Conservation (phyloP, 768 basidiomycete genomes). For the Ramaria sp. region DNA sequence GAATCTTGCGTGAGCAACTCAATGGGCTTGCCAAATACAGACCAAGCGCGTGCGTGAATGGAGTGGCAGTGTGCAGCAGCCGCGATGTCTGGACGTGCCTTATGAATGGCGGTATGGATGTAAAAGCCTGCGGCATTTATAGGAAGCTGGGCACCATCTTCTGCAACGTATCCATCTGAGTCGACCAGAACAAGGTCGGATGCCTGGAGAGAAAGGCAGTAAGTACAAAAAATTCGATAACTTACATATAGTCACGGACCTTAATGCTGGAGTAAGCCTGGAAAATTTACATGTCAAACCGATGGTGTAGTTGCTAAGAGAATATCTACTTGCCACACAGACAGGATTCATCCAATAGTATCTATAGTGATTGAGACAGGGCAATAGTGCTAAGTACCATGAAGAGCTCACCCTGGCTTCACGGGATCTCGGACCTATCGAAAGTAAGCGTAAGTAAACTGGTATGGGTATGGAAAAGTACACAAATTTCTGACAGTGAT, state of each 20-base stretch:
- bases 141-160: constrained; percentile 1
- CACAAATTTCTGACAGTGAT: neutral
- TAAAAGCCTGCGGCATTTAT: constrained; percentile 5
- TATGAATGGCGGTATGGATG: constrained; percentile 4
- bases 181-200: constrained; percentile 2
- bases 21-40: neutral
- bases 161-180: neutral
- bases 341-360: constrained; percentile 8
- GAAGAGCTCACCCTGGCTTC: neutral
- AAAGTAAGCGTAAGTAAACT: neutral
- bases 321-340: neutral
- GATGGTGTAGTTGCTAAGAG: too few relatives aligned
- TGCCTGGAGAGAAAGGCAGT: neutral
- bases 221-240: neutral
- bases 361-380: neutral
- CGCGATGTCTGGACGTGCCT: neutral
- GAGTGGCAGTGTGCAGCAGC: constrained; percentile 5
- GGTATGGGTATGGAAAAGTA: neutral
- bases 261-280: constrained; percentile 1
- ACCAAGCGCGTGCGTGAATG: neutral
- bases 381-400: neutral
- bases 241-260: neutral
- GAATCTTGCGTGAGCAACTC: constrained; percentile 3
- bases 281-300: neutral
- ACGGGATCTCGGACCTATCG: constrained; percentile 2